These are phyloP conservation scores for Puccinia horiana DNA, from an alignment of 1,284 basidiomycete genomes.

Conservation along the genomic window DNA sequence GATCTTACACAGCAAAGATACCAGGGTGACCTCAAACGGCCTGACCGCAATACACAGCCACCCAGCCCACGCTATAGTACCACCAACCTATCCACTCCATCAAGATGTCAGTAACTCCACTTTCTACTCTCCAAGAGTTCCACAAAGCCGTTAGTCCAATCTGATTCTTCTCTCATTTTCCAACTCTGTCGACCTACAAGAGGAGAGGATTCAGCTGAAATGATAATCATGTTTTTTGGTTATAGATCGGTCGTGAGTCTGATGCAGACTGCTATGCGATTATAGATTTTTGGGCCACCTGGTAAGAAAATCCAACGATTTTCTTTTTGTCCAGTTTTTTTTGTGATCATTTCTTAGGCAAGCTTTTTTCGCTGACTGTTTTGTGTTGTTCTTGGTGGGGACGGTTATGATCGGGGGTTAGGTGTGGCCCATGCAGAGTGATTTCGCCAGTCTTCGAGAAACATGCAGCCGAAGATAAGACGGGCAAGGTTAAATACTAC, in stretches of 20 bases:
- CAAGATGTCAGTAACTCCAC: neutral
- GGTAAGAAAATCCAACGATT: neutral
- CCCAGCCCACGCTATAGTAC: no score
- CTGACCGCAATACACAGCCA: no score
- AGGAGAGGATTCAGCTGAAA: no score
- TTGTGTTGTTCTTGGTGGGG: neutral
- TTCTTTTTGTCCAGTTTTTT: neutral
- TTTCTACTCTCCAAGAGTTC: slow-evolving; percentile 4
- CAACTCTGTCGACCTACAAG: neutral
- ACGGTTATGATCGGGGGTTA: neutral
- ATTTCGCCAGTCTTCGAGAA: slow-evolving; percentile 43
- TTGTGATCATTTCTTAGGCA: neutral
- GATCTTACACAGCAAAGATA: no score
- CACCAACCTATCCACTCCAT: neutral
- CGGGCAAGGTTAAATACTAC: slow-evolving; percentile 40
- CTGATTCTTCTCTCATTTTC: neutral
- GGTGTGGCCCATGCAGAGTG: slow-evolving; percentile 37
- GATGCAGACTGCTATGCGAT: slow-evolving; percentile 15
- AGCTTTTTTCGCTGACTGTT: neutral
- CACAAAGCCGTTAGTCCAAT: neutral
- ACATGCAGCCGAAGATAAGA: slow-evolving; percentile 8
- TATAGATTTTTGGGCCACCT: slow-evolving; percentile 35
- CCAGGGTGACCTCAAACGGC: no score
- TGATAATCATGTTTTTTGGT: neutral
- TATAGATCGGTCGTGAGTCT: neutral